A percentile compares a stretch with the other conserved stretches of the same genome.
These are phyloP conservation scores for Aspergillus luchuensis DNA, from an alignment of 2,329 filamentous ascomycete species.

Conservation along the genomic window DNA sequence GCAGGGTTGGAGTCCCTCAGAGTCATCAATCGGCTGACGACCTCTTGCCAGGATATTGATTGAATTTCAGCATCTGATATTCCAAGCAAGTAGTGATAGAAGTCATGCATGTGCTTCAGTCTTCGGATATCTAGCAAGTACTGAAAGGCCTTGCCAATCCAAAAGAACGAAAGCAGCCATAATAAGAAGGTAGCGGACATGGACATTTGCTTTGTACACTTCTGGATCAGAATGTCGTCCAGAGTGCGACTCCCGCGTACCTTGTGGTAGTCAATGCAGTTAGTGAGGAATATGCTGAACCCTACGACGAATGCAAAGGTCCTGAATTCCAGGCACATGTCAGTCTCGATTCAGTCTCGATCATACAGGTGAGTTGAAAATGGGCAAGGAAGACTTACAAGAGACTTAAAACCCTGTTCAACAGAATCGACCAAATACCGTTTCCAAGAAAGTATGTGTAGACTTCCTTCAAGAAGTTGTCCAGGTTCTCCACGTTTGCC, in stretches of 20 bases:
- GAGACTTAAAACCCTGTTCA: constrained; percentile 71
- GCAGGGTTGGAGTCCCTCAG: constrained; percentile 84
- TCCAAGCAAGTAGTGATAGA: constrained; percentile 78
- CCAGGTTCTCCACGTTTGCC: constrained; percentile 87
- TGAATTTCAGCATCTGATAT: constrained; percentile 88
- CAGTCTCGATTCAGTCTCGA: neutral
- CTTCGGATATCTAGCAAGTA: constrained; percentile 73
- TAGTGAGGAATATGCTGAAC: constrained; percentile 79
- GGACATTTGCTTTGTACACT: constrained; percentile 76
- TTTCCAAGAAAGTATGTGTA: constrained; percentile 84
- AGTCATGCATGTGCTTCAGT: constrained; percentile 77
- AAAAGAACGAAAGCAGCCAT: constrained; percentile 84
- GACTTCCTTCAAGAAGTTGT: constrained; percentile 81
- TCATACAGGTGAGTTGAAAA: too few relatives aligned
- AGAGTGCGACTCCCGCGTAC: constrained; percentile 66
- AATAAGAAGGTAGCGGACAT: constrained; percentile 74
- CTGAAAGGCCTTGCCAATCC: constrained; percentile 76
- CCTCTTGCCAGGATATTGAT: constrained; percentile 89
- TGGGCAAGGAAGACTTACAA: constrained; percentile 56
- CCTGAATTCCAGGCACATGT: constrained; percentile 52
- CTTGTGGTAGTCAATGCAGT: constrained; percentile 80
- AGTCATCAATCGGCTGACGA: constrained; percentile 82
- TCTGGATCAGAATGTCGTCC: constrained; percentile 65
- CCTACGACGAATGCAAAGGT: constrained; percentile 81
- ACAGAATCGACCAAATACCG: constrained; percentile 81